Conservation (phyloP, 2,329 filamentous ascomycete species). For the Chaetoscypha palmicola region DNA sequence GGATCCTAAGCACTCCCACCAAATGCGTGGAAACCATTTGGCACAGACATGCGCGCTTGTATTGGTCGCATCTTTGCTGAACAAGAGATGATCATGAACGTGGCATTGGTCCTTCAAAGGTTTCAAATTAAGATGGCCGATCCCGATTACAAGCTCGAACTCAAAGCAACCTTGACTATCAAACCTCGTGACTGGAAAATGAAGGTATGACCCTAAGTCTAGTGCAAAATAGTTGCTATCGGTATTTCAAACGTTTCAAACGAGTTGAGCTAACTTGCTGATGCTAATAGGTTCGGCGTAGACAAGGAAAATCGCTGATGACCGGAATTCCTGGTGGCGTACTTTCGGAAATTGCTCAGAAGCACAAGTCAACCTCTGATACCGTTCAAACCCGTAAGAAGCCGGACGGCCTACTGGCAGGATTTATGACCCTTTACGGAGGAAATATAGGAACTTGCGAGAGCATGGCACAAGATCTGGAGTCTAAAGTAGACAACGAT, state of each 20-base stretch:
- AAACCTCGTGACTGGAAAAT: conserved; percentile 60
- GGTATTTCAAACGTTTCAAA: too few species aligned
- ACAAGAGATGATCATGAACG: conserved; percentile 60
- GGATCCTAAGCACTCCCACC: conserved; percentile 57
- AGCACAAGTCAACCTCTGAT: neutral
- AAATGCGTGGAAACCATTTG: conserved; percentile 66
- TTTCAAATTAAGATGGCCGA: conserved; percentile 60
- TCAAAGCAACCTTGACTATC: conserved; percentile 50
- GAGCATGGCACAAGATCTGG: conserved; percentile 55
- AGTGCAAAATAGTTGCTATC: too few species aligned
- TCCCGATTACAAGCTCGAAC: conserved; percentile 47
- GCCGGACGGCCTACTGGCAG: conserved; percentile 28
- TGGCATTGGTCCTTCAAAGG: conserved; percentile 60
- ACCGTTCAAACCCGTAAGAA: conserved; percentile 5
- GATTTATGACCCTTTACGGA: conserved; percentile 56
- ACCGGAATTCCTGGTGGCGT: conserved; percentile 4
- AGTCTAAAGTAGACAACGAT: conserved; percentile 48
- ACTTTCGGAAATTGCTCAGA: conserved; percentile 9
- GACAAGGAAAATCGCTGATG: conserved; percentile 36
- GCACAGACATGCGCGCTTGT: conserved; percentile 62
- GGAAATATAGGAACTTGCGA: conserved; percentile 71
- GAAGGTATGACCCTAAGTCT: conserved; percentile 37
- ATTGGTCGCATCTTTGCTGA: conserved; percentile 68
- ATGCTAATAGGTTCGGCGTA: conserved; percentile 32
- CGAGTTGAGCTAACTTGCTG: too few species aligned